Conservation (phyloP, 2,329 filamentous ascomycete genomes). For the Cladosporium velox region DNA sequence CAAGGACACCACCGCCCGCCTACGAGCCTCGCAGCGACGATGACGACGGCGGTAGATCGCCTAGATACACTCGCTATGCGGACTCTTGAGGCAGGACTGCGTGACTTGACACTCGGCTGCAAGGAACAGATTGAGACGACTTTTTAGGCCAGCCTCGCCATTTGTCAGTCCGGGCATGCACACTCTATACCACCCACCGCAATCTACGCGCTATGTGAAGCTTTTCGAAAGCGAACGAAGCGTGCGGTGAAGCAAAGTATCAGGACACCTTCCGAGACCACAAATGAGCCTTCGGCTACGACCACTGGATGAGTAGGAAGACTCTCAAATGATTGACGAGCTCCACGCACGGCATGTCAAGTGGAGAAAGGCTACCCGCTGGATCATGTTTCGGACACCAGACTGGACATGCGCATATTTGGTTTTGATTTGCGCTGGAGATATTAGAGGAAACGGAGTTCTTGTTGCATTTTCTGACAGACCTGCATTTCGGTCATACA, state of each 20-base stretch:
- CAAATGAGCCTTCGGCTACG: neutral
- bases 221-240: neutral
- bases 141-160: neutral
- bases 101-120: neutral
- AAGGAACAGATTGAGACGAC: constrained; percentile 6
- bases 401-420: neutral
- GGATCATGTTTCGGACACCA: neutral
- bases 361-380: neutral
- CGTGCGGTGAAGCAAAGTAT: neutral
- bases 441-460: constrained; percentile 10
- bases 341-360: neutral
- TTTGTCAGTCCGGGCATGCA: neutral
- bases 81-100: neutral
- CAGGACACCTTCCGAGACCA: neutral
- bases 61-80: constrained; percentile 13
- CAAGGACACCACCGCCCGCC: constrained; percentile 35
- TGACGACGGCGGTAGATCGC: constrained; percentile 23
- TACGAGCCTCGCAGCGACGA: constrained; percentile 36
- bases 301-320: neutral
- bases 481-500: neutral
- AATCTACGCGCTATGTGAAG: neutral
- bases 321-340: constrained; percentile 12
- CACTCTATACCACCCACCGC: neutral
- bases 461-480: neutral
- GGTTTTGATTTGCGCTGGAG: neutral